A percentile compares a stretch with the other conserved stretches of the same genome.
Conservation (phyloP, 2,329 filamentous ascomycete species). For the Amauroascus verrucosus region DNA sequence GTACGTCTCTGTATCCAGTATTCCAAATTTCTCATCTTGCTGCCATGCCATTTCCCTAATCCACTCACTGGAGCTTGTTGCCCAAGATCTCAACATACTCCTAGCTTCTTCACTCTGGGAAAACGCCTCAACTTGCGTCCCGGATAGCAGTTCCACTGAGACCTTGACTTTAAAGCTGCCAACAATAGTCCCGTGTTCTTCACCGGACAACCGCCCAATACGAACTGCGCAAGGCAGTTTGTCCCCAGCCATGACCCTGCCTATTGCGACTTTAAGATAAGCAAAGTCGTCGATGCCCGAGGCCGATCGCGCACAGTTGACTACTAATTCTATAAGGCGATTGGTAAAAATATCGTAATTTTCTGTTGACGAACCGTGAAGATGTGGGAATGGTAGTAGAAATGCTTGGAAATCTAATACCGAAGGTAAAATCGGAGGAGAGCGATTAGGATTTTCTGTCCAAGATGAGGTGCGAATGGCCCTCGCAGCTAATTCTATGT, state of each 20-base stretch:
- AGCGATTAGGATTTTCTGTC: neutral
- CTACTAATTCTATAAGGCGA: neutral
- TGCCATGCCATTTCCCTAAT: slow-evolving; percentile 3
- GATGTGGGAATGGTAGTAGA: slow-evolving; percentile 11
- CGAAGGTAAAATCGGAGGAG: slow-evolving; percentile 5
- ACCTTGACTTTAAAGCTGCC: neutral
- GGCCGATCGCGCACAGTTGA: neutral
- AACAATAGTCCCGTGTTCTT: neutral
- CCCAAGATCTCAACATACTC: slow-evolving; percentile 2
- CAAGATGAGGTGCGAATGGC: slow-evolving; percentile 4
- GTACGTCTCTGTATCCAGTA: neutral
- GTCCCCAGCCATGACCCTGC: neutral
- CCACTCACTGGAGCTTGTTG: slow-evolving; percentile 7
- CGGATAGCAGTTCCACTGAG: neutral
- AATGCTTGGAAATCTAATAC: neutral
- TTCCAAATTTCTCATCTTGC: neutral
- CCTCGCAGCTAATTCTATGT: neutral
- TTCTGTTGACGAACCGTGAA: neutral
- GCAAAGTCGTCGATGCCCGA: neutral
- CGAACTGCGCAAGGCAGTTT: neutral
- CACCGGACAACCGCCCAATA: neutral
- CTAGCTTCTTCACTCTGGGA: neutral
- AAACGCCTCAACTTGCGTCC: neutral
- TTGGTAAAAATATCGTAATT: neutral
- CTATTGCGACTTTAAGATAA: neutral